Evolutionary conservation across 139 green algal genomes (phyloP), one percentile per base, ranked within the genome.

Genomic region (Zygnema circumcarinatum): DNA sequence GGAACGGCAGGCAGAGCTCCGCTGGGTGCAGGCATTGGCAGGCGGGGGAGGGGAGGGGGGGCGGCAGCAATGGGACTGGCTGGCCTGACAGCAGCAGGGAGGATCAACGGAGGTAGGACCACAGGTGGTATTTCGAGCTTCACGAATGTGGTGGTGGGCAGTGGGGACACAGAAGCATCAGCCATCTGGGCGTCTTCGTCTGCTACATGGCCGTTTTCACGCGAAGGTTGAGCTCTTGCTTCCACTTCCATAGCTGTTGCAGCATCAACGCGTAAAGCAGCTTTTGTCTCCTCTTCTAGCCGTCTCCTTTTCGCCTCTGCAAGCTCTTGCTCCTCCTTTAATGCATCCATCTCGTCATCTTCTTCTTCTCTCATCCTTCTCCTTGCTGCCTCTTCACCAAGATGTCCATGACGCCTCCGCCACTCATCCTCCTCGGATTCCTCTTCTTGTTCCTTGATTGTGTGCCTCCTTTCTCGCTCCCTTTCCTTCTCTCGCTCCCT

Each of bases 401-500:
- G 31, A 31, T 87, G 1, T 3, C 76, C 74, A 52, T 76, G 79
- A 42, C 73, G 74, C 1, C 81, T 78, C n/a, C 74, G 88, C 3
- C 38, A 72, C 36, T 76, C 53, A 40, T 79, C 2, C 33, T 54
- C 54, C 33, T 80, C 89, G 38, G 52, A 47, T 32, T 87, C 81
- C 67, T 67, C 54, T 52, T 83, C 81, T 74, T 75, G 52, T 38
- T 82, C 67, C 67, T 22, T 87, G 39, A 54, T 74, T 38, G 39
- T 38, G 22, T 38, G 38, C n/a, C n/a, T 36, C 35, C 69, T 39
- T 3, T 87, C 69, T 67, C 38, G 35, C 79, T 83, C 42, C 72
- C 72, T 40, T 68, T 88, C 52, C 83, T n/a, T 35, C 85, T 90
- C 85, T 31, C 41, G 52, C 78, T 38, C 80, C 80, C 80, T 83